These are phyloP conservation scores for Botrytis elliptica DNA, from an alignment of 2,329 filamentous ascomycete species.

Conservation along the genomic window DNA sequence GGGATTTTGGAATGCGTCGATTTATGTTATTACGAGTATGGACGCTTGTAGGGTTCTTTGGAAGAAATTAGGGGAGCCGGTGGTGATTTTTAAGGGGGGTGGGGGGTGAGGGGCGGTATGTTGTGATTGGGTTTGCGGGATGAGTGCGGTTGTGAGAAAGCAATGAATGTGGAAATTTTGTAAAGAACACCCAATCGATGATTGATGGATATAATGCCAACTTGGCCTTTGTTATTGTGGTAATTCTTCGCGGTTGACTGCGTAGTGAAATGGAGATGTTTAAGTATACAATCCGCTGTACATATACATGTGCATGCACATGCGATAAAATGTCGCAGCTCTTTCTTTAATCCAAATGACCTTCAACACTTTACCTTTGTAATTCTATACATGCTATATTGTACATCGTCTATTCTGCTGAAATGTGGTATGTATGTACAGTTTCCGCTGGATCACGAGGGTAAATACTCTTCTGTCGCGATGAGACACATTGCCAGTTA, in stretches of 20 bases:
- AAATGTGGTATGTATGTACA: not conserved
- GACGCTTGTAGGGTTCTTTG: not conserved
- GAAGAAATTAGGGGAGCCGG: not conserved
- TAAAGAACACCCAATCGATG: rapidly evolving
- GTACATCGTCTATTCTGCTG: not conserved
- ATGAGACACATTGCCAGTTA: not conserved
- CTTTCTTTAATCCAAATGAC: not conserved
- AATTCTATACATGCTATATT: not conserved
- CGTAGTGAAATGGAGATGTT: not conserved
- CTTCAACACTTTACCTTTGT: not conserved
- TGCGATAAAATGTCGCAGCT: not conserved
- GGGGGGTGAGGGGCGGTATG: not conserved
- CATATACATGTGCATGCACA: no score
- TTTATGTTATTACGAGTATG: conserved; percentile 72
- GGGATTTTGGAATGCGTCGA: conserved; percentile 80
- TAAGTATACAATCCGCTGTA: not conserved
- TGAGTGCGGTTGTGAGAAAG: not conserved
- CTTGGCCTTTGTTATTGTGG: not conserved
- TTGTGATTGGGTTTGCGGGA: no score
- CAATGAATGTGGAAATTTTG: not conserved
- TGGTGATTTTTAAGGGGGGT: not conserved
- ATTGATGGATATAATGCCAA: not conserved
- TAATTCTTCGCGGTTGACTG: not conserved
- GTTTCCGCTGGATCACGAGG: no score
- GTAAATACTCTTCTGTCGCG: not conserved